Base-by-base conservation (phyloP, 2,329 filamentous ascomycete species). In the Fusarium verticillioides region DNA sequence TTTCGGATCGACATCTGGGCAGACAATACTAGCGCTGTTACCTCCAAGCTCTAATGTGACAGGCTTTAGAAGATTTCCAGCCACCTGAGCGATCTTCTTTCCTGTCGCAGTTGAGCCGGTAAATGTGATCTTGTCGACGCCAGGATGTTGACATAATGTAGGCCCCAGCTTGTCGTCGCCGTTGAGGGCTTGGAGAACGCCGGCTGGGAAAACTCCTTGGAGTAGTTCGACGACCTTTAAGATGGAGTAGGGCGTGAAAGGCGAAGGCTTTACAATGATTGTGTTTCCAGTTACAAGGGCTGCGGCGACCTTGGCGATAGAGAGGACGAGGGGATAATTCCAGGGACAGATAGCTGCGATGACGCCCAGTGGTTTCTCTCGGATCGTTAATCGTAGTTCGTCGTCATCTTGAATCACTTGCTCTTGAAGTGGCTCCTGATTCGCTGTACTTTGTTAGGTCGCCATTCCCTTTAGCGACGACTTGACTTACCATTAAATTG, bases 91-190 rank as follows among this genome's bases (percentile, higher is more conserved):
- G 65, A 92, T 86, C 78, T 86, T 87, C 82, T 90, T 91, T 13
- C 90, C 90, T 1, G 88, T 90, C 0, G 84, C 83, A 37, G 84
- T 88, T 15, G 87, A 90, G 7, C 90, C 90, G 0, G 90, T 92
- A 80, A 92, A 92, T 68, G 84, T 85, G 79, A 92, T 87, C 83
- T 90, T 92, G 67, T 86, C 84, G 58, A 91, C 85, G 28, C 83
- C 87, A 0, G 88, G 86, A 75, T 92, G 89, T 15, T 75, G 78
- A 1, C 87, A 90, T 62, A 92, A 78, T 83, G 83, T 83, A 4
- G 87, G 88, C 8, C 90, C 90, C 10, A 92, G 84, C 58, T 85
- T 81, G 71, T 91, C 89, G 63, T 88, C 88, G 15, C 90, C 90
- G 57, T 87, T 87, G 13, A 92, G 79, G 3, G 83, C 87, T 77